Conservation (phyloP, 305 asterid genomes). For the Fraxinus dipetala region DNA sequence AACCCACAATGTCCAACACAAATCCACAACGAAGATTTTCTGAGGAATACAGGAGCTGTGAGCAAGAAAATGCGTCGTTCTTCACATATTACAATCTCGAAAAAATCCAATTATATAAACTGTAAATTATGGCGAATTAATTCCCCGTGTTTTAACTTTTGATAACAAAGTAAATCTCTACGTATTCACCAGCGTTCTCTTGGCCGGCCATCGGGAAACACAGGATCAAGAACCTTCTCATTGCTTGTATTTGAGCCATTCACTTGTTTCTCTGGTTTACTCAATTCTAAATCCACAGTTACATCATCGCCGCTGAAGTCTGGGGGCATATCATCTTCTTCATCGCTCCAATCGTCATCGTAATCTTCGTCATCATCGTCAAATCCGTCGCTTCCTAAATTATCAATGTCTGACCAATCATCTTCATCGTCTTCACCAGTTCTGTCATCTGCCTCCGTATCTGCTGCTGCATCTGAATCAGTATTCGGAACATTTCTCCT, state of each 20-base stretch:
- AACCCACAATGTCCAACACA: constrained; percentile 11
- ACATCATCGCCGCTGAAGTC: constrained; percentile 58
- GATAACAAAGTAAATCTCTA: background rate
- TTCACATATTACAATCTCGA: background rate
- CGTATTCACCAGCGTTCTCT: constrained; percentile 81
- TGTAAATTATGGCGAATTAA: background rate
- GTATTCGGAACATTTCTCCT: constrained; percentile 36
- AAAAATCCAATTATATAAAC: background rate
- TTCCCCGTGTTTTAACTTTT: constrained; percentile 7
- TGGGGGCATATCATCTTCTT: constrained; percentile 69
- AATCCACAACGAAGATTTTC: constrained; percentile 14
- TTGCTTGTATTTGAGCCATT: constrained; percentile 42
- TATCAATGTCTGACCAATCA: constrained; percentile 70
- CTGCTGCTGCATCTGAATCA: constrained; percentile 36
- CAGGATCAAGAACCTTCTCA: constrained; percentile 49
- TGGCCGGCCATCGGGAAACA: constrained; percentile 78
- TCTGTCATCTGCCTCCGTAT: constrained; percentile 33
- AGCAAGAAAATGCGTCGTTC: constrained; percentile 5
- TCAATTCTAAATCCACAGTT: constrained; percentile 32
- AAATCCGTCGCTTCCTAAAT: constrained; percentile 45
- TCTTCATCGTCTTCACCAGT: constrained; percentile 49
- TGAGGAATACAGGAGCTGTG: constrained; percentile 18
- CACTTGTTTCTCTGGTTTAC: constrained; percentile 36
- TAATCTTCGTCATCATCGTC: constrained; percentile 32
- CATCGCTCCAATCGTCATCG: constrained; percentile 66